Percentiles rank a stretch among this genome's conserved stretches.
These are phyloP conservation scores for Blumeria hordei DNA, from an alignment of 2,329 filamentous ascomycete genomes.

Conservation along the genomic window DNA sequence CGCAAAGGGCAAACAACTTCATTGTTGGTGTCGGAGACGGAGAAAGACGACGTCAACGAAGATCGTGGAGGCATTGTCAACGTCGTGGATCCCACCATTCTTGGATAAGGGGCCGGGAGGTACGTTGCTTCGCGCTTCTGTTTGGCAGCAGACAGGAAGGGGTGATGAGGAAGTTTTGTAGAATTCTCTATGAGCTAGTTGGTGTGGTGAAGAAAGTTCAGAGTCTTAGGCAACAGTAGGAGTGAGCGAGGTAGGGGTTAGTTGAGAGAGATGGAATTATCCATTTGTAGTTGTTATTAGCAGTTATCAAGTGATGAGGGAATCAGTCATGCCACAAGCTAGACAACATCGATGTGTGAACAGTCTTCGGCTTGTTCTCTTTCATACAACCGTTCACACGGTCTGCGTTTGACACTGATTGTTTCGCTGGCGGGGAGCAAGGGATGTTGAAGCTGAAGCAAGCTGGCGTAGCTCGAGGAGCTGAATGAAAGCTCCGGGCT, in stretches of 20 bases:
- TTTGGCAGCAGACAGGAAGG: not conserved
- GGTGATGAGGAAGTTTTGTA: not conserved
- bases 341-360: not conserved
- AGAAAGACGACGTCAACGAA: slow-evolving; percentile 72
- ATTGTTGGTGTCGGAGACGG: slow-evolving; percentile 75
- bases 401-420: slow-evolving; percentile 4
- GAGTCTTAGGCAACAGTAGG: not conserved
- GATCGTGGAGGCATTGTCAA: slow-evolving; percentile 62
- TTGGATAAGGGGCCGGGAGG: slow-evolving; percentile 6
- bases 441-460: not conserved
- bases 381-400: slow-evolving; percentile 3
- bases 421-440: not conserved
- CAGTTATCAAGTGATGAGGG: not conserved
- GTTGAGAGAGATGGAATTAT: not conserved
- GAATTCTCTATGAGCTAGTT: not conserved
- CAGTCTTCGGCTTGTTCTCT: not conserved
- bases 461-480: not conserved
- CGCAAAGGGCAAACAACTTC: slow-evolving; percentile 90
- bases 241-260: not conserved
- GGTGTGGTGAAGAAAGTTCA: not conserved
- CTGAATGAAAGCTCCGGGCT: too few species aligned
- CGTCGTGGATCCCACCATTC: slow-evolving; percentile 31
- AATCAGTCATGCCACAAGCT: not conserved
- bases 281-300: not conserved
- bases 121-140: not conserved